phyloP scores from a whole-genome alignment of 2,329 filamentous ascomycete species.

The Chaetomiaceae sp. region DNA sequence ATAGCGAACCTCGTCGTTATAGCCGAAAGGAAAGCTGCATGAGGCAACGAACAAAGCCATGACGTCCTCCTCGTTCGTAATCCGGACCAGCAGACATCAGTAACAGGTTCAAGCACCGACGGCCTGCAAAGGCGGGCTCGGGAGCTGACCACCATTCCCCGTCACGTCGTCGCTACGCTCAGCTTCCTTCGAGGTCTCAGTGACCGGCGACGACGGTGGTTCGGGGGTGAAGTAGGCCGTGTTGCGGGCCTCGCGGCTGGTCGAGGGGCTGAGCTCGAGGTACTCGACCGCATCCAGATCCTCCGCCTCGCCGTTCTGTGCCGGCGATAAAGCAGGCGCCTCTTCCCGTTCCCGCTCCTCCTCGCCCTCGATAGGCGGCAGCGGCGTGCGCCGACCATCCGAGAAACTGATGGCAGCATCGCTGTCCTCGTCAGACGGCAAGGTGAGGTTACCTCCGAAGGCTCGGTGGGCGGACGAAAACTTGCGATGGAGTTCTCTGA shows the following conservation, averaged over 20 bases:
- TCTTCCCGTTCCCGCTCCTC: slow-evolving; percentile 18
- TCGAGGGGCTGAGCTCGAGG: slow-evolving; percentile 24
- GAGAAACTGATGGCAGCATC: slow-evolving; percentile 55
- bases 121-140: slow-evolving; percentile 31
- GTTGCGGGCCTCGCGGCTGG: slow-evolving; percentile 28
- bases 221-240: slow-evolving; percentile 39
- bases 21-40: neutral
- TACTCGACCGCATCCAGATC: slow-evolving; percentile 19
- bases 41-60: neutral
- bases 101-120: slow-evolving; percentile 26
- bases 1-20: neutral
- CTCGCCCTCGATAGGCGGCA: slow-evolving; percentile 45
- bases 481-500: slow-evolving; percentile 55
- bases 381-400: slow-evolving; percentile 50
- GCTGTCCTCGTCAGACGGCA: slow-evolving; percentile 54
- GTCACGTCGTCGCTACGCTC: neutral
- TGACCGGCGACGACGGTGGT: slow-evolving; percentile 26
- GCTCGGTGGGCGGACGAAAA: slow-evolving; percentile 48
- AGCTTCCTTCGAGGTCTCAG: slow-evolving; percentile 18
- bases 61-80: neutral
- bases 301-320: slow-evolving; percentile 2
- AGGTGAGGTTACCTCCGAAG: slow-evolving; percentile 37
- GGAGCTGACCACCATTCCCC: slow-evolving; percentile 20
- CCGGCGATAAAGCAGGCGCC: slow-evolving; percentile 4
- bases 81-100: neutral